A percentile compares a stretch with the other conserved stretches of the same genome.
Evolutionary conservation across 2,329 filamentous ascomycete species (phyloP).

Genomic region (Trichophyton mentagrophytes): DNA sequence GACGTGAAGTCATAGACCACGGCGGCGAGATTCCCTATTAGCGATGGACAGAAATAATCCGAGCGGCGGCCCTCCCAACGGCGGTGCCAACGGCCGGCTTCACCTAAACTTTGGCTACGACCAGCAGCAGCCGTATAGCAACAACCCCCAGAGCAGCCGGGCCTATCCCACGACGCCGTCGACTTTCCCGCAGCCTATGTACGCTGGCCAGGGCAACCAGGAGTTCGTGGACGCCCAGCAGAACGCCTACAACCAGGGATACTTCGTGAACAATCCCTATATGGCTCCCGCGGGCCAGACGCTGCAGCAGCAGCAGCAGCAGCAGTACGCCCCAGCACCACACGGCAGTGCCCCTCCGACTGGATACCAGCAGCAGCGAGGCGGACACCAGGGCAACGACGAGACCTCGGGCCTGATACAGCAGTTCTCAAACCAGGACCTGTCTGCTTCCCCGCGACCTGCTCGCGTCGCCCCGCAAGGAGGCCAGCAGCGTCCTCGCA

Average conservation of each 20-base stretch:
- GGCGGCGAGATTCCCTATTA: neutral
- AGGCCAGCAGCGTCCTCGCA: constrained; percentile 54
- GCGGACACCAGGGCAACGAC: constrained; percentile 51
- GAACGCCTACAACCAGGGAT: constrained; percentile 36
- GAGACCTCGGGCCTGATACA: constrained; percentile 83
- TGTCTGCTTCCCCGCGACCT: constrained; percentile 58
- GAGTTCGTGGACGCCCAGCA: constrained; percentile 45
- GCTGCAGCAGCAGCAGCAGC: constrained; percentile 31
- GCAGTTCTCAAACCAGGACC: constrained; percentile 93
- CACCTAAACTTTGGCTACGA: constrained; percentile 42
- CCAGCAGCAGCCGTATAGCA: constrained; percentile 45
- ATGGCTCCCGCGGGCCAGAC: constrained; percentile 17
- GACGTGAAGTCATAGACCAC: neutral
- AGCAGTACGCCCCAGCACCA: constrained; percentile 34
- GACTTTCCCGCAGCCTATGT: constrained; percentile 87
- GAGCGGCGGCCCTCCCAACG: constrained; percentile 50
- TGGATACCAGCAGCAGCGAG: constrained; percentile 38
- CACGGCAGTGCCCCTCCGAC: constrained; percentile 42
- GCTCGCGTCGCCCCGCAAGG: constrained; percentile 53
- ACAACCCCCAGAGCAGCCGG: constrained; percentile 46
- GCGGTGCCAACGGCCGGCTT: constrained; percentile 47
- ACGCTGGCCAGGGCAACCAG: constrained; percentile 46
- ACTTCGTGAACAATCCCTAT: constrained; percentile 53
- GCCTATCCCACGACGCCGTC: constrained; percentile 81
- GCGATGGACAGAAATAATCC: constrained; percentile 22